Evolutionary conservation across 2,329 filamentous ascomycete species (phyloP), one percentile per base, ranked within the genome.

Genomic region (Xylariaceae sp.): DNA sequence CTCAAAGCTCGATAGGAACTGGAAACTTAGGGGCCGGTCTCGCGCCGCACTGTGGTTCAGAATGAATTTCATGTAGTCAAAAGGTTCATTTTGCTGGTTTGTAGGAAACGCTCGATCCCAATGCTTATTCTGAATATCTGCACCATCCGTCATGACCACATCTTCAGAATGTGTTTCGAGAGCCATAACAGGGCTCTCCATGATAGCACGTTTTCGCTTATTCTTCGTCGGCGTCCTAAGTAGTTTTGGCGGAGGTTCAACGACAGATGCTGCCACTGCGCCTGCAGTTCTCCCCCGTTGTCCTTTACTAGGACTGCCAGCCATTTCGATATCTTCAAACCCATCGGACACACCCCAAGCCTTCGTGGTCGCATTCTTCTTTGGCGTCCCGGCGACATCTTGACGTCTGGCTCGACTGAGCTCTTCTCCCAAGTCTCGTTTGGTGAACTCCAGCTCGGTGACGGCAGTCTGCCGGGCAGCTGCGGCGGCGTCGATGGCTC

Each of bases 401-500:
- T 73, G 80, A 48, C 80, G 65, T 56, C 71, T 76, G 45, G 68
- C 73, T 57, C 66, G 75, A 22, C 58, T 58, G 6, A 66, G 58
- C 66, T 77, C 83, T 57, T 89, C 85, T 36, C 76, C 77, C 58
- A 89, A 70, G 61, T 92, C 88, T 55, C 87, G 81, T 61, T 85
- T 81, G 27, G 87, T 73, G 62, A 94, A 94, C 55, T 85, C 77
- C 52, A 86, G 78, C 64, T 89, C 85, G 1, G 85, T 89, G 48
- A 81, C 75, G 44, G 81, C 80, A 51, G 76, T 81, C 58, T 84
- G 81, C 51, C 85, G 76, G 17, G 87, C 83, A 11, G 81, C 81
- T 30, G 79, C 73, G n/a, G 83, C 79, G 6, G 75, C 76, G 55
- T 90, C 84, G 5, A 86, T 72, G 10, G 83, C 78, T 10, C 77